Evolutionary conservation across 1,139 yeast species (phyloP), one percentile per base, ranked within the genome.

Genomic region (Sugiyamaella novakii): DNA sequence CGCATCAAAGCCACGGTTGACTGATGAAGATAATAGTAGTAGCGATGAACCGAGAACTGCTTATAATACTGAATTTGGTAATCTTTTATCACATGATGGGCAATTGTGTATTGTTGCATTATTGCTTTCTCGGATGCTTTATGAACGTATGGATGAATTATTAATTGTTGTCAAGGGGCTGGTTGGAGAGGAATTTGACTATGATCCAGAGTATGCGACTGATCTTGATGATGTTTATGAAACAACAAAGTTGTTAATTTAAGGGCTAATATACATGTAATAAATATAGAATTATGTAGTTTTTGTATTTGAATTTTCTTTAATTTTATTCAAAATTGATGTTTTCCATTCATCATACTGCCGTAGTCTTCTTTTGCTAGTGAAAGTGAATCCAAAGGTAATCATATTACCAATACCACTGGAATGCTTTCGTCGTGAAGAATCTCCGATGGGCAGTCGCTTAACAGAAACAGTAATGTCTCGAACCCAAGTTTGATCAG

Each of bases 401-500:
- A 63, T 59, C 67, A 63, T 63, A 44, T 60, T 63, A 19, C 66
- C 67, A 17, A 61, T 54, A 14, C 65, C 66, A 41, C 62, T 58
- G 11, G 64, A 53, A 33, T 54, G 53, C 46, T 54, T 54, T 43
- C 54, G 42, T 47, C 42, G 40, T 10, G 21, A 21, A 30, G 52
- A 39, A 46, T 48, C 60, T 53, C 53, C 35, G 53, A 54, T 45
- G 55, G 58, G 29, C 50, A 43, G 43, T 50, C 49, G 38, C 54
- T 57, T 43, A 14, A 53, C 47, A 29, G 29, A 55, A 50, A 55
- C 58, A 7, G 69, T 59, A 11, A 68, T 57, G n/a, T 55, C 49
- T 42, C 57, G 56, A 14, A 69, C 57, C 70, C 71, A 67, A 35
- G 62, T 58, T 51, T 68, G 72, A 43, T 69, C 70, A 14, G 61